Evolutionary conservation across 2,329 filamentous ascomycete genomes (phyloP), one percentile per base, ranked within the genome.

Genomic region (Calonectria multiphialidica): DNA sequence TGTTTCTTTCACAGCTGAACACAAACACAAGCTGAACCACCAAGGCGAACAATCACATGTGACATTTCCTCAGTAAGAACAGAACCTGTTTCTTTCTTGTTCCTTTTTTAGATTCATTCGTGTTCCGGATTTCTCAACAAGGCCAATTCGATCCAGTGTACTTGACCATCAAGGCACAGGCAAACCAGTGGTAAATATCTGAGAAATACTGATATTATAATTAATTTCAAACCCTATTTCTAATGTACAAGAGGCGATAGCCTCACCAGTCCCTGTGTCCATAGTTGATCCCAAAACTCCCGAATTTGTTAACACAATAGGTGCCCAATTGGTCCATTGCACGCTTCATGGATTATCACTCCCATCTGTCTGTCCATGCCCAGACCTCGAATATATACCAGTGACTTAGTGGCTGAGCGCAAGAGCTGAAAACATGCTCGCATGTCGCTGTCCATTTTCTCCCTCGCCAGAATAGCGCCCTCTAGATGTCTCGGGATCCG

Each of bases 401-500:
- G 21, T 6, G 13, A 18, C 33, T 18, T 18, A 6, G 25, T 18
- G 21, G 25, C 8, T 13, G 9, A 33, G 3, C 50, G 30, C 33
- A 57, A 35, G 33, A 21, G 12, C 30, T 1, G 40, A 40, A 23
- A 23, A 23, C 15, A 40, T 9, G 4, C 30, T 35, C 18, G 9
- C 16, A 10, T 23, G 13, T 25, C 35, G 10, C 53, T 5, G 9
- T 18, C 53, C 33, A 40, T 25, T 12, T 2, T 25, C 15, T 23
- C 15, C 21, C 1, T 18, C 2, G 8, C 18, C 10, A 37, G n/a
- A 7, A 6, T 8, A 5, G 44, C 4, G 9, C 3, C 30, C 5
- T 23, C 66, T 66, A 79, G 5, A 73, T 69, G 33, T 70, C 74
- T 21, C 77, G 78, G 37, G 68, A 78, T 37, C 80, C 81, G 66